A percentile compares a stretch with the other conserved stretches of the same genome.
Evolutionary conservation across 306 rosid genomes (phyloP).

Genomic region (Malus asiatica): DNA sequence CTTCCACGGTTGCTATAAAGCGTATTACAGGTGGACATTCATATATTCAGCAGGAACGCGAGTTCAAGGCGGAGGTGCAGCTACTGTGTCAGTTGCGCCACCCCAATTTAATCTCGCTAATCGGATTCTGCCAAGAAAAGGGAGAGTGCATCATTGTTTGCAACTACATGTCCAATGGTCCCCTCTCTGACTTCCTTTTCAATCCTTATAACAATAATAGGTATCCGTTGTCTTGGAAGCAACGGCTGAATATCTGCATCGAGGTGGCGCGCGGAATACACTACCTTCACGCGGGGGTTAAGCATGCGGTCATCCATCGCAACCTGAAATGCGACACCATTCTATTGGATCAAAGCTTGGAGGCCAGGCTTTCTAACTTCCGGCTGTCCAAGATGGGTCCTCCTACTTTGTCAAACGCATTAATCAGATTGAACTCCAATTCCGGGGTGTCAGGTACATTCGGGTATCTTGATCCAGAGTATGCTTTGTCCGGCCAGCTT

Average conservation of each 20-base stretch:
- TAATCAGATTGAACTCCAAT: not conserved
- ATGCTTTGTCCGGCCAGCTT: not conserved
- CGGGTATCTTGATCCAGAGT: constrained; percentile 5
- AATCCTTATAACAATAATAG: too few species aligned
- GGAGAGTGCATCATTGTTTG: not conserved
- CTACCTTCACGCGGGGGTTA: not conserved
- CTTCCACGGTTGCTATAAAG: too few species aligned
- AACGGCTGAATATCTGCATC: too few species aligned
- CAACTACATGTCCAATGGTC: constrained; percentile 2
- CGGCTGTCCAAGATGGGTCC: not conserved
- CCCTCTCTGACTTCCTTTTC: not conserved
- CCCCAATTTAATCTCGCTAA: not conserved
- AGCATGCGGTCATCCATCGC: not conserved
- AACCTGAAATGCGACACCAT: not conserved
- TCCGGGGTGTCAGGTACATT: not conserved
- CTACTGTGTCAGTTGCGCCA: constrained; percentile 2
- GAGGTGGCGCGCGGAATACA: too few species aligned
- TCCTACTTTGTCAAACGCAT: not conserved
- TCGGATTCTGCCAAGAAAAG: constrained; percentile 9
- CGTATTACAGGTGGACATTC: too few species aligned
- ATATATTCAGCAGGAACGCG: not conserved
- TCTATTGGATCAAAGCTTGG: not conserved
- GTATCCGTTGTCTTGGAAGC: too few species aligned
- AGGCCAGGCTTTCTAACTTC: not conserved
- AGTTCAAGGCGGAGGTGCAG: constrained; percentile 3